phyloP scores from a whole-genome alignment of 2,329 filamentous ascomycete species.

The Neofusicoccum kwambonambiense region DNA sequence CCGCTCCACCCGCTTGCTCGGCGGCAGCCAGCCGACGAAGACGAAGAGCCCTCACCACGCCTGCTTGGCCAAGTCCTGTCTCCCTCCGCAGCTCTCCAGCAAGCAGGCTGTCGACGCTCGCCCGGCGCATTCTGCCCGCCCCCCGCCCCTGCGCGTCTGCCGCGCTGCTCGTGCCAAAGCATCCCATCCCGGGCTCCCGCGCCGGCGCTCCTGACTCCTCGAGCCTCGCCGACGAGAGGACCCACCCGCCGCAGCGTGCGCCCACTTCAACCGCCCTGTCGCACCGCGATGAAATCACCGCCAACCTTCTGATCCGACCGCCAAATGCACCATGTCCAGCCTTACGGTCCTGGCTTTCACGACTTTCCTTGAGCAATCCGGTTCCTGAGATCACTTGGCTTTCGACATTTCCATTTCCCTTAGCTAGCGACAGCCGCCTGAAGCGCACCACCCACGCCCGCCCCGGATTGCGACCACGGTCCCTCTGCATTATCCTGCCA shows the following conservation, averaged over 20 bases:
- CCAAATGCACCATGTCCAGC: conserved; percentile 52
- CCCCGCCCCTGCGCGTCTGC: neutral
- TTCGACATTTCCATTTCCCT: conserved; percentile 19
- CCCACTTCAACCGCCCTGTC: conserved; percentile 17
- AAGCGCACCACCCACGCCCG: conserved; percentile 25
- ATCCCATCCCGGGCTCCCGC: conserved; percentile 10
- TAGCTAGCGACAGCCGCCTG: conserved; percentile 1
- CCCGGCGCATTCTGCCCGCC: neutral
- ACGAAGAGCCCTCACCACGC: conserved; percentile 15
- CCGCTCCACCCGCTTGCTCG: neutral
- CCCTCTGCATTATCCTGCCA: conserved; percentile 14
- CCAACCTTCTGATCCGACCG: conserved; percentile 32
- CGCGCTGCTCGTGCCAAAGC: neutral
- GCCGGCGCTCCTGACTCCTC: conserved; percentile 18
- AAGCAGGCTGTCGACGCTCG: neutral
- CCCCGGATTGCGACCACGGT: conserved; percentile 8
- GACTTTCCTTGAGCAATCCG: conserved; percentile 54
- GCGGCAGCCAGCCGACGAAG: conserved; percentile 1
- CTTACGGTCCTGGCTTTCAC: conserved; percentile 45
- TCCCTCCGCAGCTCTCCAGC: conserved; percentile 8
- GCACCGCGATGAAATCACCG: conserved; percentile 18
- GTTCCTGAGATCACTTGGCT: conserved; percentile 37
- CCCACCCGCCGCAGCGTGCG: conserved; percentile 24
- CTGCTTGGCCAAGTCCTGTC: conserved; percentile 8
- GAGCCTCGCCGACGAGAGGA: conserved; percentile 18